Evolutionary conservation across 805 yeast genomes (phyloP), one percentile per base, ranked within the genome.

Genomic region (Candida montana): DNA sequence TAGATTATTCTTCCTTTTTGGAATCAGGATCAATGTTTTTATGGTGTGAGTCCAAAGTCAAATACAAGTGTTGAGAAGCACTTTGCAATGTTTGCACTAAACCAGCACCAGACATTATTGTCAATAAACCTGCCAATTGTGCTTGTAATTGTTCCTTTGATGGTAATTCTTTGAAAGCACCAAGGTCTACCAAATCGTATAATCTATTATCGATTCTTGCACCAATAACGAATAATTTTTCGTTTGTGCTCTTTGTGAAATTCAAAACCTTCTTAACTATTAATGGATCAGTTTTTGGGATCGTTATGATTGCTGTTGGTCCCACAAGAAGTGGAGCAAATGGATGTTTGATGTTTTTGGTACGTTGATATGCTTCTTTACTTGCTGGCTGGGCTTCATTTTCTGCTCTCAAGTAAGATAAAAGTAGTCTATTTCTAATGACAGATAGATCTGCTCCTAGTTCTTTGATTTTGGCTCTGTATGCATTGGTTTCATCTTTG

Each of bases 81-180:
- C 83, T 60, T 64, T 83, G 82, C 57, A 91, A 72, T 15, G 96
- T 86, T 65, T 76, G 77, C 11, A 84, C 95, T 58, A 91, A 72
- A 10, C 95, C 95, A 34, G 87, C 90, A 57, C 97, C 98, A 44
- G 95, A 86, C 49, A 86, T 70, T 42, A 83, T 65, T n/a, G 90
- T 81, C 57, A 91, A 75, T 42, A 87, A 69, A 10, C 95, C 95
- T 11, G 83, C 82, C 52, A 93, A 75, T 71, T 90, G 85, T 9
- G 84, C 78, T 44, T 86, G 93, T 51, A 91, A 67, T 51, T 81
- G 79, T 33, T 75, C 78, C 57, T 81, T 69, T 5, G 79, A 64
- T 33, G 95, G 93, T 56, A 93, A 72, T 29, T 74, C 77, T 67
- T 87, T 84, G 69, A 86, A 84, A 48, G 69, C 53, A 33, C 75